Evolutionary conservation across 2,329 filamentous ascomycete genomes (phyloP), one percentile per base, ranked within the genome.

Genomic region (Cadophora sp.): DNA sequence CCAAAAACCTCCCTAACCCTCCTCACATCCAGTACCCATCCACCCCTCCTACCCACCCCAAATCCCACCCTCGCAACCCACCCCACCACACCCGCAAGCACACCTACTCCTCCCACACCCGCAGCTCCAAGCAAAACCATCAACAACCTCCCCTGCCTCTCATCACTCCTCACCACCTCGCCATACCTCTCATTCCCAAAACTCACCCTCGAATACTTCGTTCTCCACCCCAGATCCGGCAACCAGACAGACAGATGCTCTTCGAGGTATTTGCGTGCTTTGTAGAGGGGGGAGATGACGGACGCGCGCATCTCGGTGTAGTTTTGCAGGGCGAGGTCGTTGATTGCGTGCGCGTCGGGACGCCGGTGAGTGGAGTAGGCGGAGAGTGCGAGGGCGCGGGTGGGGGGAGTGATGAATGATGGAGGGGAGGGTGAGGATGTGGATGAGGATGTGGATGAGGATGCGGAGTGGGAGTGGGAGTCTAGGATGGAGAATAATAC

Each of bases 181-280:
- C 92, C 92, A 79, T 99, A 99, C 24, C 92, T 84, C 81, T 97
- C 91, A 76, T 97, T 97, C 68, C 93, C 93, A 78, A 99, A 99
- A 73, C 94, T 97, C 9, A 99, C 91, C 24, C 95, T 87, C 0
- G 92, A 89, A 78, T 99, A 99, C 81, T 97, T 93, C 1, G 96
- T 99, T 77, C 91, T 89, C 90, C 95, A 97, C 0, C 95, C 96
- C 14, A 94, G 80, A 29, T 85, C 82, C 0, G 96, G 96, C 1
- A 97, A 76, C 74, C 91, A 90, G 16, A 91, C 86, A 63, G 91
- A 92, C 63, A 98, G 82, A 40, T 86, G 87, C 81, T 99, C 96
- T 77, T 99, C 96, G 16, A 97, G 82, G 72, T 84, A 89, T 80
- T 99, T 99, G 66, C 96, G 88, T 11, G 96, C 78, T 40, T 91